These are phyloP conservation scores for Mrakia blollopis DNA, from an alignment of 768 basidiomycete genomes.

Conservation along the genomic window DNA sequence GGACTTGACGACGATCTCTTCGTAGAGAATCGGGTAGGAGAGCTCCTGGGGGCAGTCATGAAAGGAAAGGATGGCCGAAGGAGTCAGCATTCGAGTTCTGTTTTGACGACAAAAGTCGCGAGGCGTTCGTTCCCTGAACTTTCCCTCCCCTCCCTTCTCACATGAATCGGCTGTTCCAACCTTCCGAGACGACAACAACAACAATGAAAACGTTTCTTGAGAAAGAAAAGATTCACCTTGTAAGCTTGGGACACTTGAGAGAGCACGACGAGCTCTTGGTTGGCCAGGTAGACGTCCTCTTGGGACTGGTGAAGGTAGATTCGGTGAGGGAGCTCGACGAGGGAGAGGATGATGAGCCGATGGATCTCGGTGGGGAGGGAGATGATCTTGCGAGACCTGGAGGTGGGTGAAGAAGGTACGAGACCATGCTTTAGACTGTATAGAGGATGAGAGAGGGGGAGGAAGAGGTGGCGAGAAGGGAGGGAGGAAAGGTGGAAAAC, in stretches of 20 bases:
- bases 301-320: neutral
- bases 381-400: neutral
- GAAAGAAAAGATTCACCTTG: neutral
- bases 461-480: neutral
- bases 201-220: neutral
- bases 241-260: neutral
- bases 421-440: neutral
- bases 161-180: neutral
- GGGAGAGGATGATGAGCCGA: neutral
- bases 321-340: neutral
- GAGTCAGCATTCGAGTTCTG: neutral
- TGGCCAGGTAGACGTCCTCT: constrained; percentile 1
- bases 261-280: constrained; percentile 1
- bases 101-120: neutral
- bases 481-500: neutral
- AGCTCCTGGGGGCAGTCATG: neutral
- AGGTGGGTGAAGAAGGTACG: neutral
- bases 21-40: constrained; percentile 10
- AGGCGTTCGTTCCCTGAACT: neutral
- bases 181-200: neutral
- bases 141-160: neutral
- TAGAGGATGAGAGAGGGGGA: too few relatives aligned
- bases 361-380: constrained; percentile 9
- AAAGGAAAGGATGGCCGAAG: neutral
- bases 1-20: constrained; percentile 12